phyloP scores from a whole-genome alignment of 2,329 filamentous ascomycete genomes.

The Chrysoporthe puriensis region DNA sequence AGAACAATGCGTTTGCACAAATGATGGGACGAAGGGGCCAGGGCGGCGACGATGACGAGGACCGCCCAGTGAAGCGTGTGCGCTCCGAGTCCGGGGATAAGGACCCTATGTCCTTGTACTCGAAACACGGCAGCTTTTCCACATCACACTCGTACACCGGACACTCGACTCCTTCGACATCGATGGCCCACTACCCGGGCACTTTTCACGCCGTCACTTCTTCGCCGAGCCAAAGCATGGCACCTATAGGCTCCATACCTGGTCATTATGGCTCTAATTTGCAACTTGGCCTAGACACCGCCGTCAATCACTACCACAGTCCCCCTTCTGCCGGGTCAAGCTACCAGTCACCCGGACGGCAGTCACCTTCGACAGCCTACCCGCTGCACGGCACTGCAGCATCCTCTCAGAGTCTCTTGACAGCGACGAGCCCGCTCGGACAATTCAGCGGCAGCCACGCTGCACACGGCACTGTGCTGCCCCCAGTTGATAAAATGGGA shows the following conservation, averaged over 20 bases:
- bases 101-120: constrained; percentile 15
- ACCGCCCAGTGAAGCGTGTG: constrained; percentile 25
- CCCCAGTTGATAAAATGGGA: constrained; percentile 23
- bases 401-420: constrained; percentile 22
- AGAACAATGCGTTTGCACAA: constrained; percentile 40
- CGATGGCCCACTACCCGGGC: constrained; percentile 21
- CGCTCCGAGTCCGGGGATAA: constrained; percentile 26
- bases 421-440: constrained; percentile 23
- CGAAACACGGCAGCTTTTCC: constrained; percentile 27
- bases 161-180: constrained; percentile 25
- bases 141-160: constrained; percentile 23
- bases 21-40: constrained; percentile 20
- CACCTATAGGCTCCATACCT: constrained; percentile 25
- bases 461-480: constrained; percentile 17
- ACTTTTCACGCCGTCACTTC: constrained; percentile 26
- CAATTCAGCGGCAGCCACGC: constrained; percentile 27
- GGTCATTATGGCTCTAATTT: constrained; percentile 16
- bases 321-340: constrained; percentile 27
- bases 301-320: constrained; percentile 25
- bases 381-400: constrained; percentile 18
- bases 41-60: constrained; percentile 18
- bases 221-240: constrained; percentile 24
- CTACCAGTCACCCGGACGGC: constrained; percentile 28
- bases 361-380: constrained; percentile 26
- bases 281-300: constrained; percentile 26